Percentiles rank a stretch among this genome's conserved stretches.
Conservation (phyloP, 805 yeast genomes). For the Ogataea henricii region DNA sequence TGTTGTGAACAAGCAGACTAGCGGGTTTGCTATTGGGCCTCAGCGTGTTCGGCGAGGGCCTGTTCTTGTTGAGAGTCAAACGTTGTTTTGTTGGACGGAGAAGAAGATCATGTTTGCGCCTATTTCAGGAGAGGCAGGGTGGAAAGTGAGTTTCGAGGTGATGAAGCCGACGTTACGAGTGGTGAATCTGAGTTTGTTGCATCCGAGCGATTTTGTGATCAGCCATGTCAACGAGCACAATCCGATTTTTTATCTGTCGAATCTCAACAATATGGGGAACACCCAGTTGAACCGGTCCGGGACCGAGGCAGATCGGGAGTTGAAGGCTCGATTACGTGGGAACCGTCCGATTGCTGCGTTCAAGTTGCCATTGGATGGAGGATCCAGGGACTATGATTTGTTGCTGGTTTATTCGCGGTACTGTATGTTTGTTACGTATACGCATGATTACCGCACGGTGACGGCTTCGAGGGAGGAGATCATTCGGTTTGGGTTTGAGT, state of each 20-base stretch:
- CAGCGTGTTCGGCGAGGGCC: slow-evolving; percentile 64
- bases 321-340: slow-evolving; percentile 28
- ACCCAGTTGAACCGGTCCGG: slow-evolving; percentile 26
- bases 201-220: slow-evolving; percentile 33
- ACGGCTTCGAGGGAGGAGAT: slow-evolving; percentile 30
- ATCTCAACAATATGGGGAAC: slow-evolving; percentile 31
- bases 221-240: slow-evolving; percentile 28
- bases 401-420: slow-evolving; percentile 32
- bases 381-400: slow-evolving; percentile 26
- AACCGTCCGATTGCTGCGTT: slow-evolving; percentile 33
- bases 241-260: slow-evolving; percentile 33
- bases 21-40: slow-evolving; percentile 67
- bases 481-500: slow-evolving; percentile 28
- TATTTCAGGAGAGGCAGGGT: slow-evolving; percentile 30
- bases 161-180: slow-evolving; percentile 33
- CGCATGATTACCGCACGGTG: slow-evolving; percentile 21
- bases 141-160: slow-evolving; percentile 27
- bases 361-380: slow-evolving; percentile 22
- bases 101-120: slow-evolving; percentile 39
- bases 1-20: slow-evolving; percentile 43
- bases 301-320: slow-evolving; percentile 22
- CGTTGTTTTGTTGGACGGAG: slow-evolving; percentile 56
- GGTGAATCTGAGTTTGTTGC: slow-evolving; percentile 25
- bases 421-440: slow-evolving; percentile 30
- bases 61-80: slow-evolving; percentile 55